Evolutionary conservation across 1,284 basidiomycete genomes (phyloP), one percentile per base, ranked within the genome.

Genomic region (Austropuccinia psidii): DNA sequence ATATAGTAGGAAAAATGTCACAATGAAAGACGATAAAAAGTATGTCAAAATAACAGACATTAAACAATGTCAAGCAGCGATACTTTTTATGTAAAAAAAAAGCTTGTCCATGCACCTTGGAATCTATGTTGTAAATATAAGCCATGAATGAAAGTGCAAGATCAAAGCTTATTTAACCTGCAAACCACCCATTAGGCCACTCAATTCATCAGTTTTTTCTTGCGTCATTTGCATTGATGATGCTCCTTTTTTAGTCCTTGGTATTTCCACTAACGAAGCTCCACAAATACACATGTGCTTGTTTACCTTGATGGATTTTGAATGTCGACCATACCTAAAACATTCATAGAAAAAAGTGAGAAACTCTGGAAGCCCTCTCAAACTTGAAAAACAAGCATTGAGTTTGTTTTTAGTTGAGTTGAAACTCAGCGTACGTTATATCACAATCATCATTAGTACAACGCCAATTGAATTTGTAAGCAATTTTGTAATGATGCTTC

Each of bases 401-500:
- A 41, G 58, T 41, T 13, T 24, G 37, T 60, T 41, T 13, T 11
- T 41, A 19, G 57, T 57, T 9, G n/a, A 57, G 33, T 57, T 21
- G 29, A 47, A 37, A 24, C 8, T 21, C 27, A 31, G 52, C 61
- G 55, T 79, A 90, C 87, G 86, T 85, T 77, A 88, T 88, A 31
- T 81, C 81, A 77, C 90, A 91, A 55, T 83, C 31, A 2, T 73
- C 61, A 19, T 74, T 82, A 41, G 84, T 81, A 76, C 90, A 91
- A 80, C 86, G 67, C 90, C 90, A 93, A 77, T 87, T 83, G 77
- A 84, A 93, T 65, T 87, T 87, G 83, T 90, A 88, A 24, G 83
- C 83, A 76, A 91, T 90, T 74, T 89, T 87, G 78, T 91, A 91
- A 77, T 85, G 83, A 76, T 91, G 90, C 74, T 82, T 85, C 1